These are phyloP conservation scores for Boletus sensibilis DNA, from an alignment of 768 basidiomycete genomes.

Conservation along the genomic window DNA sequence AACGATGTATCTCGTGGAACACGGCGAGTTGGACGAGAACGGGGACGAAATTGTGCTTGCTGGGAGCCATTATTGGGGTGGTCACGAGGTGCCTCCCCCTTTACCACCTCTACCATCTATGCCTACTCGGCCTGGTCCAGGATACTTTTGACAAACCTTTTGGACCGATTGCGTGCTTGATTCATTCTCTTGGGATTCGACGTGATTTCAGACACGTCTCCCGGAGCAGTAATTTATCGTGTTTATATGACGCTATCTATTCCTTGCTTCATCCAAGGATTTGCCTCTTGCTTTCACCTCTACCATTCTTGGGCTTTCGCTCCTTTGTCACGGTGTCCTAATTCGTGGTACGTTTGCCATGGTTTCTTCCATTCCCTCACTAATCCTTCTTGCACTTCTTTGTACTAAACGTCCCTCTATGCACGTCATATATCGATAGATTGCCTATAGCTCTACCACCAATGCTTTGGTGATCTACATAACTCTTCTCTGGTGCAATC, in stretches of 20 bases:
- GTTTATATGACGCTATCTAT: conserved; percentile 25
- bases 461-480: background rate
- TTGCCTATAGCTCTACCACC: conserved; percentile 1
- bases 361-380: background rate
- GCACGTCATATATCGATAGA: conserved; percentile 2
- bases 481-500: background rate
- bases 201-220: conserved; percentile 1
- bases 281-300: conserved; percentile 8
- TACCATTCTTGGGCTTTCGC: conserved; percentile 12
- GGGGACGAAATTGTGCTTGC: conserved; percentile 21
- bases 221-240: conserved; percentile 28
- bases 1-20: conserved; percentile 34
- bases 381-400: conserved; percentile 11
- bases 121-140: conserved; percentile 23
- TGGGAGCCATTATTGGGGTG: conserved; percentile 24
- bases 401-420: conserved; percentile 6
- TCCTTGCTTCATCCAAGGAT: conserved; percentile 6
- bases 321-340: conserved; percentile 2
- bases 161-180: background rate
- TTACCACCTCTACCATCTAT: conserved; percentile 19
- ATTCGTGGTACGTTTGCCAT: conserved; percentile 3
- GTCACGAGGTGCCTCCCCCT: conserved; percentile 18
- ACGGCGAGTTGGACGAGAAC: conserved; percentile 25
- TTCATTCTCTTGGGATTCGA: conserved; percentile 11
- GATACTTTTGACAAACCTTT: conserved; percentile 25